Percentiles rank a stretch among this genome's conserved stretches.
These are phyloP conservation scores for Escallonia rubra DNA, from an alignment of 129 eudicot species.

Conservation along the genomic window DNA sequence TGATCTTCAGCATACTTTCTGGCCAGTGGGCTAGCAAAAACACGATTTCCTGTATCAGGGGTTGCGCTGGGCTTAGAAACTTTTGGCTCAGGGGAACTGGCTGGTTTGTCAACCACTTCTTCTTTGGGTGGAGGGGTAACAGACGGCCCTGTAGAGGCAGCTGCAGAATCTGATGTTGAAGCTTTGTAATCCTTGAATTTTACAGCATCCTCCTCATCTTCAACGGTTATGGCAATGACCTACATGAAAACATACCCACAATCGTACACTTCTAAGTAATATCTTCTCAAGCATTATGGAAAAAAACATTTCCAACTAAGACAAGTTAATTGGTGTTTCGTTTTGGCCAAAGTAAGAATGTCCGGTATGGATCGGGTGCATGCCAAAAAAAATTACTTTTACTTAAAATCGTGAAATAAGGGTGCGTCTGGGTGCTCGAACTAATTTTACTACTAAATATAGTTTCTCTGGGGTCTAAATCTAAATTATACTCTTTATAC, in stretches of 20 bases:
- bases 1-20: constrained; percentile 91
- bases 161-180: constrained; percentile 53
- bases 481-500: too few species aligned
- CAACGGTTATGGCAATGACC: constrained; percentile 93
- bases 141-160: constrained; percentile 52
- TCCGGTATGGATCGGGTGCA: too few species aligned
- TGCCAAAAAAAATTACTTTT: too few species aligned
- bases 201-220: constrained; percentile 76
- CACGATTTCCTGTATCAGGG: constrained; percentile 46
- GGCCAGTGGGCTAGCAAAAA: constrained; percentile 97
- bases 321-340: background rate
- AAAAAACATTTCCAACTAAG: background rate
- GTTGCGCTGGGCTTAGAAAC: constrained; percentile 44
- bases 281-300: background rate
- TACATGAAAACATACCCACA: constrained; percentile 24
- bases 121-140: constrained; percentile 57
- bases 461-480: too few species aligned
- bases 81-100: constrained; percentile 45
- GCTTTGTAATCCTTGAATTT: constrained; percentile 86
- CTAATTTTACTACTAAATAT: too few species aligned
- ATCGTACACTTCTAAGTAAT: constrained; percentile 3
- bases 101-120: constrained; percentile 46
- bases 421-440: too few species aligned
- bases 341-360: background rate
- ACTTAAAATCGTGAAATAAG: too few species aligned